Evolutionary conservation across 345 rosid species (phyloP).

Genomic region (Populus deltoides): DNA sequence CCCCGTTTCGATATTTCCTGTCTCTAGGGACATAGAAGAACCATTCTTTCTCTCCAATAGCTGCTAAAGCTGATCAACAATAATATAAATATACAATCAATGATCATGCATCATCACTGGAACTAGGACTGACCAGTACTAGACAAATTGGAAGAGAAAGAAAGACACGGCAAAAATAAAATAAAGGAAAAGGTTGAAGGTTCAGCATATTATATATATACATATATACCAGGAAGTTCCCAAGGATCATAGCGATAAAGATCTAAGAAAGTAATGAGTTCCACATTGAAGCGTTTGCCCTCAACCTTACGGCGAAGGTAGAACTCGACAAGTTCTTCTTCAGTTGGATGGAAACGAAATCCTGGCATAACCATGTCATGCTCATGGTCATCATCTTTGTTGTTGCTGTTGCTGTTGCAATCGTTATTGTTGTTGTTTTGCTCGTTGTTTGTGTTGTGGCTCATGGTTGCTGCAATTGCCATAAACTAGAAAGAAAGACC

Average conservation of each 20-base stretch:
- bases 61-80: slow-evolving; percentile 66
- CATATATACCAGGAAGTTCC: slow-evolving; percentile 90
- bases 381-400: slow-evolving; percentile 60
- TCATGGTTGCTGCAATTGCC: slow-evolving; percentile 70
- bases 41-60: slow-evolving; percentile 99
- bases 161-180: neutral
- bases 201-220: neutral
- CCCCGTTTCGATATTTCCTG: slow-evolving; percentile 90
- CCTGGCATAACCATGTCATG: slow-evolving; percentile 99
- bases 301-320: slow-evolving; percentile 99
- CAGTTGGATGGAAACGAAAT: slow-evolving; percentile 95
- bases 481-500: slow-evolving; percentile 30
- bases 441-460: slow-evolving; percentile 35
- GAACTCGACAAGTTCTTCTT: slow-evolving; percentile 97
- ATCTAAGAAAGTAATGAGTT: slow-evolving; percentile 97
- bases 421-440: slow-evolving; percentile 11
- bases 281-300: slow-evolving; percentile 97
- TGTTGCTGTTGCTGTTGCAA: slow-evolving; percentile 24
- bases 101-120: neutral
- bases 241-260: slow-evolving; percentile 99
- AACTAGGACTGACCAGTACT: too few relatives aligned
- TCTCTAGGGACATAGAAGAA: slow-evolving; percentile 97
- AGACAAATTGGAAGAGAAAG: neutral
- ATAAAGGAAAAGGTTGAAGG: neutral
- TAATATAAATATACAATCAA: neutral